phyloP scores from a whole-genome alignment of 2,329 filamentous ascomycete species.

The Nemania diffusa region DNA sequence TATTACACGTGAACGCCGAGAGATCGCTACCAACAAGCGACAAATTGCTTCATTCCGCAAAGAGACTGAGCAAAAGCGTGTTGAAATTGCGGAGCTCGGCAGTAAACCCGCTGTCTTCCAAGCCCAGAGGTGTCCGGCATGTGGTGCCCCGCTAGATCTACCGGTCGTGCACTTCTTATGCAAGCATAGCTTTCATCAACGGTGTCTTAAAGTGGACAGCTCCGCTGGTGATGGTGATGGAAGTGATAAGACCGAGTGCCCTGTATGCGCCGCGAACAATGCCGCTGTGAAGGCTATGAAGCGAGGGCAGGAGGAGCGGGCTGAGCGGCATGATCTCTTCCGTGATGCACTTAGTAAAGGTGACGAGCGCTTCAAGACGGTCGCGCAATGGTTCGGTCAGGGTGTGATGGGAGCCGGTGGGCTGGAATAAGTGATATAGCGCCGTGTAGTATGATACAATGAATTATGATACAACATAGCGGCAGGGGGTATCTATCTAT shows the following conservation, averaged over 20 bases:
- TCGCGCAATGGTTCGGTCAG: conserved; percentile 93
- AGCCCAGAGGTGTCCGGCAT: conserved; percentile 86
- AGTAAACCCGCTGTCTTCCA: conserved; percentile 90
- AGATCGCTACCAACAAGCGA: conserved; percentile 82
- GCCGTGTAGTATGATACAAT: conserved; percentile 17
- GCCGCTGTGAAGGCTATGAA: conserved; percentile 89
- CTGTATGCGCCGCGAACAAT: conserved; percentile 84
- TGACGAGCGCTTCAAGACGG: conserved; percentile 85
- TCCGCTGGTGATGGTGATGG: conserved; percentile 49
- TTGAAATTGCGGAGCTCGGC: conserved; percentile 80
- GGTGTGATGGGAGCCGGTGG: conserved; percentile 75
- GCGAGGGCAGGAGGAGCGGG: conserved; percentile 85
- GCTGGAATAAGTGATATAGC: conserved; percentile 30
- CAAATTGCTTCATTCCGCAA: conserved; percentile 84
- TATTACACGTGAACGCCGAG: conserved; percentile 86
- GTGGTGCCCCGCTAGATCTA: conserved; percentile 80
- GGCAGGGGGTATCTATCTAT: conserved; percentile 24
- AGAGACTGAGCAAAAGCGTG: conserved; percentile 82
- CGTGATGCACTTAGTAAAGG: conserved; percentile 78
- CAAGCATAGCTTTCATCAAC: conserved; percentile 95
- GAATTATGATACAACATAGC: conserved; percentile 11
- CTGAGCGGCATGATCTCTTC: conserved; percentile 90
- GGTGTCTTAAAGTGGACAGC: conserved; percentile 73
- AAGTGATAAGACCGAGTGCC: conserved; percentile 79
- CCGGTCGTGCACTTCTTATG: conserved; percentile 96